phyloP scores from a whole-genome alignment of 148 eudicot genomes.

The Fagopyrum esculentum region DNA sequence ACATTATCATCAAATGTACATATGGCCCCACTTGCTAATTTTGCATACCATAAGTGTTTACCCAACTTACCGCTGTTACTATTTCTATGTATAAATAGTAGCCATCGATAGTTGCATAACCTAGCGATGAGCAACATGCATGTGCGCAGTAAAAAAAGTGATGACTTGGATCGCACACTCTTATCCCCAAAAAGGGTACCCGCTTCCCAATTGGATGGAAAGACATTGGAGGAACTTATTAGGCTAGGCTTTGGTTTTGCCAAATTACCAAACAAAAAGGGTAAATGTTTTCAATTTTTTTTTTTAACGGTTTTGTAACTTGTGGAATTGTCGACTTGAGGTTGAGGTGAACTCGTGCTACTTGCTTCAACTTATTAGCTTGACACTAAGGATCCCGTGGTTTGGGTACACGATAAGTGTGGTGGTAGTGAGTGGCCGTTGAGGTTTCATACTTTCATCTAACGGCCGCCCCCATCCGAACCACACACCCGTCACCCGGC shows the following conservation, averaged over 20 bases:
- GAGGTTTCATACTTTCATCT: no score
- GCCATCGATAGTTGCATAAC: background rate
- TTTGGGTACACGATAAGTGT: no score
- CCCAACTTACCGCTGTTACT: background rate
- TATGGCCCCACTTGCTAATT: background rate
- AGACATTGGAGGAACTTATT: background rate
- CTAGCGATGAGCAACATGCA: background rate
- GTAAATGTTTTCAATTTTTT: no score
- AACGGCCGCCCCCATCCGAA: no score
- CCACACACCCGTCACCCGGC: no score
- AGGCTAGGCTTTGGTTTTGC: background rate
- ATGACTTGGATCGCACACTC: background rate
- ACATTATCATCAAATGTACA: background rate
- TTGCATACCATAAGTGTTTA: background rate
- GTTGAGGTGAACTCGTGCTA: no score
- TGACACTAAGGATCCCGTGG: no score
- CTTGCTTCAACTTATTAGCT: no score
- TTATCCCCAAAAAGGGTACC: background rate
- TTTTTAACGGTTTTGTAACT: no score
- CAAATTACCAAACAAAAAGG: no score
- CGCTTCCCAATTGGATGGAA: background rate
- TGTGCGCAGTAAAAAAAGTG: background rate
- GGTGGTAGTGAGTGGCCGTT: no score
- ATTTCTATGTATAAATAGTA: background rate
- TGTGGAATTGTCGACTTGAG: no score